Evolutionary conservation across 2,329 filamentous ascomycete species (phyloP), one percentile per base, ranked within the genome.

Genomic region (Aspergillus tanneri): DNA sequence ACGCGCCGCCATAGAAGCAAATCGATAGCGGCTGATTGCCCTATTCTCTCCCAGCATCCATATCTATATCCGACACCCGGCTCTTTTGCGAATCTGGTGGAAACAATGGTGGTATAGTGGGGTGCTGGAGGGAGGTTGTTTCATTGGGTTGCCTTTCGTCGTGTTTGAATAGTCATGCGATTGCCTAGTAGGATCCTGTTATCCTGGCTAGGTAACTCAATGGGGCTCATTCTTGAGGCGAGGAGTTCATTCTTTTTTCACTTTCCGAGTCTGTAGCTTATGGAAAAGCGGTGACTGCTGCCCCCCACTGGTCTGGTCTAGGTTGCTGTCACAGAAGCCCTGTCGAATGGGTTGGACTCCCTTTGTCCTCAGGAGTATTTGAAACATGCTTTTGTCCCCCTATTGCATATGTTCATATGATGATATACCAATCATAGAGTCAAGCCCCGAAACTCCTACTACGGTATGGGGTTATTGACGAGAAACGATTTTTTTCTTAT

Each of bases 221-320:
- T 95, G 92, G 92, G 92, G 92, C 92, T 96, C 90, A 97, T 96
- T 96, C 90, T 96, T 87, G 92, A 90, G 82, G 87, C 91, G 90
- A 96, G 90, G 87, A 87, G 87, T 81, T 77, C 77, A 71, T 59
- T 61, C 54, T 70, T 72, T 70, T 68, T 64, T 54, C 28, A 42
- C 9, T 62, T 63, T 62, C 62, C 56, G 70, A 71, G 71, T 77
- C 74, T 72, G 71, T 77, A 77, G 73, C 74, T 78, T 77, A 77
- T 77, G 68, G 70, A 63, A 76, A 79, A 78, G 73, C 74, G 71
- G 76, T 68, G 66, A 58, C 66, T 52, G 57, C 47, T 54, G 40
- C 27, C 46, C 46, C n/a, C n/a, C n/a, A n/a, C 7, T 8, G 3
- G 30, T 34, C 14, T 49, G 30, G 50, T 52, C 61, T 66, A 64